phyloP scores from a whole-genome alignment of 2,329 filamentous ascomycete genomes.

The Eurotiales sp. region DNA sequence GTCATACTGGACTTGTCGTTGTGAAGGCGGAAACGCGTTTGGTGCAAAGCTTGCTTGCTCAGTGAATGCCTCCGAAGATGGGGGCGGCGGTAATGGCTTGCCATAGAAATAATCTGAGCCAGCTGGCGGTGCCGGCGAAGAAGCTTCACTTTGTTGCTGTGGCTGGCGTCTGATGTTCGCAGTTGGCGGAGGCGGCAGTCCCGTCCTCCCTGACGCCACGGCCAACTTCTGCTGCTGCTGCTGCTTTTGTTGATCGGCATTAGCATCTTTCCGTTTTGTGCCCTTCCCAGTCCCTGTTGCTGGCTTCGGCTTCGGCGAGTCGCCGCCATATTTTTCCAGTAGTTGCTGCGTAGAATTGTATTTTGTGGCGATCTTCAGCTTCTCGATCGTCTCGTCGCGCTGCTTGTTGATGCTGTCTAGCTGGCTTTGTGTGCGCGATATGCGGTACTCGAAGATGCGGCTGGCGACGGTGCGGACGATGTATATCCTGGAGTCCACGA shows the following conservation, averaged over 20 bases:
- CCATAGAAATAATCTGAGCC: neutral
- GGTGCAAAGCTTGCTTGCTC: constrained; percentile 46
- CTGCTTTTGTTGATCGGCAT: neutral
- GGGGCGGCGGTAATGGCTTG: constrained; percentile 15
- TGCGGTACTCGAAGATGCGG: constrained; percentile 75
- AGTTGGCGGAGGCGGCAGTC: constrained; percentile 59
- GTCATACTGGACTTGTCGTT: no score
- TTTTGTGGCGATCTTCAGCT: constrained; percentile 89
- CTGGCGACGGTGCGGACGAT: constrained; percentile 63
- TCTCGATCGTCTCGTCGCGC: constrained; percentile 82
- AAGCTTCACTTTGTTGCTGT: constrained; percentile 10
- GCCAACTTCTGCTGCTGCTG: neutral
- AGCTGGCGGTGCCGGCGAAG: constrained; percentile 22
- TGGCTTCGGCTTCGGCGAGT: constrained; percentile 41
- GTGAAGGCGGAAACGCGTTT: constrained; percentile 40
- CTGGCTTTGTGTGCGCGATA: constrained; percentile 63
- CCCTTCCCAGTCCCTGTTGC: constrained; percentile 22
- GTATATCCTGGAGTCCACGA: constrained; percentile 66
- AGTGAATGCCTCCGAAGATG: constrained; percentile 14
- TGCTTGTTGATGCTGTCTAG: constrained; percentile 75
- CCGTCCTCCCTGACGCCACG: constrained; percentile 36
- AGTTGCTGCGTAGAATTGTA: constrained; percentile 93
- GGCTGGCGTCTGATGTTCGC: constrained; percentile 54
- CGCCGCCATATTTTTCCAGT: constrained; percentile 86
- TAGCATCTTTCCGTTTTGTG: constrained; percentile 15